These are phyloP conservation scores for Fulvia fulva DNA, from an alignment of 2,329 filamentous ascomycete species.

Conservation along the genomic window DNA sequence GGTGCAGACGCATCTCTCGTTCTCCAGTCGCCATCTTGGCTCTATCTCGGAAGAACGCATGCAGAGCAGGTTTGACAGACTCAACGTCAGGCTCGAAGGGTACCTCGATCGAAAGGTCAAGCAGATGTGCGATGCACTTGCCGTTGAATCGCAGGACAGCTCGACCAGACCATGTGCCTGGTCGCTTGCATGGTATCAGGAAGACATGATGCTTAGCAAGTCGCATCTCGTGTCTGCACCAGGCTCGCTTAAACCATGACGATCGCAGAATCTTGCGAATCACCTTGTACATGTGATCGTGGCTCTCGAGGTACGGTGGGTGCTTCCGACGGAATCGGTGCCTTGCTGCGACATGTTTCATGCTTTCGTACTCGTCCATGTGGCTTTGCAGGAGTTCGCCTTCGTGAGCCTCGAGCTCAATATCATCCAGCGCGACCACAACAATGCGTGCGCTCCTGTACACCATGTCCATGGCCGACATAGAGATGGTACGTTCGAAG, in stretches of 20 bases:
- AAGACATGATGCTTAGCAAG: slow-evolving; percentile 41
- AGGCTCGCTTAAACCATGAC: slow-evolving; percentile 43
- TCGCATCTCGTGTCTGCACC: slow-evolving; percentile 45
- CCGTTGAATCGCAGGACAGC: slow-evolving; percentile 39
- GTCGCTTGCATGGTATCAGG: slow-evolving; percentile 35
- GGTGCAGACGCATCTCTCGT: slow-evolving; percentile 23
- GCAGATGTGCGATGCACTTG: slow-evolving; percentile 40
- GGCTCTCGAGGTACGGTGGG: slow-evolving; percentile 31
- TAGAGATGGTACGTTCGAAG: slow-evolving; percentile 36
- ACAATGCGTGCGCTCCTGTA: slow-evolving; percentile 41
- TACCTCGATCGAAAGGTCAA: slow-evolving; percentile 35
- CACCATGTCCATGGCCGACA: slow-evolving; percentile 41
- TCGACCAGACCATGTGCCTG: slow-evolving; percentile 15
- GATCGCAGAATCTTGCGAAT: slow-evolving; percentile 38
- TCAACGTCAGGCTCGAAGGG: slow-evolving; percentile 32
- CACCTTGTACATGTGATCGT: slow-evolving; percentile 32
- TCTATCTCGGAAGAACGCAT: slow-evolving; percentile 35
- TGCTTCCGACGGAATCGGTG: slow-evolving; percentile 32
- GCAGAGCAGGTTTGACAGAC: slow-evolving; percentile 31
- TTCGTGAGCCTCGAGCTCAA: slow-evolving; percentile 35
- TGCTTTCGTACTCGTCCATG: slow-evolving; percentile 35
- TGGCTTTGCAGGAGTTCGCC: slow-evolving; percentile 37
- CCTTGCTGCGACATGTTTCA: slow-evolving; percentile 28
- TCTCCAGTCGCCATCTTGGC: slow-evolving; percentile 26
- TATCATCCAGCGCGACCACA: slow-evolving; percentile 42